Percentiles rank a stretch among this genome's conserved stretches.
These are phyloP conservation scores for Hypoxylon sp. DNA, from an alignment of 2,329 filamentous ascomycete species.

Conservation along the genomic window DNA sequence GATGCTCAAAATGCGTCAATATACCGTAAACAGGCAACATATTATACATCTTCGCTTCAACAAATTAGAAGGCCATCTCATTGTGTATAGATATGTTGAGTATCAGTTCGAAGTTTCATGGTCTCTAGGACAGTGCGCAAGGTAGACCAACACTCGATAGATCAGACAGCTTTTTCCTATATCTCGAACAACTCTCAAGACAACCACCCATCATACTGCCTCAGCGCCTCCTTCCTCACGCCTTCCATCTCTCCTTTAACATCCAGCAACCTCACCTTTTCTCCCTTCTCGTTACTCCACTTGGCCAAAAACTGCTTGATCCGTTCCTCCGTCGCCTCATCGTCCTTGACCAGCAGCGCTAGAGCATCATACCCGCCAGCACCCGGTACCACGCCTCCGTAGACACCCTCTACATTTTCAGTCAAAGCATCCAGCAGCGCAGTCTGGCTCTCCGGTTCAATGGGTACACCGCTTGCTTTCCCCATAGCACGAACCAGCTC, in stretches of 20 bases:
- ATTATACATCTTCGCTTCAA: not conserved
- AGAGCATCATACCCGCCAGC: conserved; percentile 95
- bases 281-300: conserved; percentile 74
- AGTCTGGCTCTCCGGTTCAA: conserved; percentile 91
- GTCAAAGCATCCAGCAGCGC: conserved; percentile 83
- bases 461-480: conserved; percentile 79
- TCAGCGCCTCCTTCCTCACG: conserved; percentile 50
- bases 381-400: conserved; percentile 92
- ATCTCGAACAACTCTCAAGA: not conserved
- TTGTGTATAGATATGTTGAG: not conserved
- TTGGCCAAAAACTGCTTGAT: conserved; percentile 73
- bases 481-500: conserved; percentile 84
- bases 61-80: not conserved
- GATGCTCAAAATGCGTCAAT: not conserved
- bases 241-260: conserved; percentile 57
- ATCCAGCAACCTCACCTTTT: conserved; percentile 75
- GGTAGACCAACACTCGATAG: not conserved
- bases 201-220: conserved; percentile 53
- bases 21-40: not conserved
- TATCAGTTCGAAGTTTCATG: not conserved
- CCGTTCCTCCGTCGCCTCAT: conserved; percentile 71
- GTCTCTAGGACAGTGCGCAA: not conserved
- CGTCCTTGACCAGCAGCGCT: conserved; percentile 82
- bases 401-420: conserved; percentile 78
- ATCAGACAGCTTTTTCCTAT: not conserved